Percentiles rank a stretch among this genome's conserved stretches.
Evolutionary conservation across 805 yeast genomes (phyloP).

Genomic region (Hanseniaspora valbyensis): DNA sequence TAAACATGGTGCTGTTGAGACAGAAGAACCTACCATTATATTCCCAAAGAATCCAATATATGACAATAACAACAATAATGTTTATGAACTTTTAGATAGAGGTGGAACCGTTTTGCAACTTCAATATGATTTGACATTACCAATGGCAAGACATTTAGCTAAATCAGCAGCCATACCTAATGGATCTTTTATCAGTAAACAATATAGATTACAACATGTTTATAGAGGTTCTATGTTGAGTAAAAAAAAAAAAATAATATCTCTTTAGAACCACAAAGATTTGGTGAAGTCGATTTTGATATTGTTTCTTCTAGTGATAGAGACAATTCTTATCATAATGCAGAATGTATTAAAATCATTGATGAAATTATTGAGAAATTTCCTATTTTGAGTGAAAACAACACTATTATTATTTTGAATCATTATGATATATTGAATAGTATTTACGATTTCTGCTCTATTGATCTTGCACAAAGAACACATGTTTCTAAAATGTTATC

Average conservation of each 20-base stretch:
- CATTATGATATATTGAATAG: constrained; percentile 72
- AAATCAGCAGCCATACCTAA: constrained; percentile 34
- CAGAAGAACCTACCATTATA: constrained; percentile 50
- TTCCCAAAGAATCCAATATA: constrained; percentile 74
- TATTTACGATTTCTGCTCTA: constrained; percentile 69
- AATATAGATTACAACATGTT: constrained; percentile 69
- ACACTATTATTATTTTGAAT: constrained; percentile 53
- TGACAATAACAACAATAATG: constrained; percentile 39
- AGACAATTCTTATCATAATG: constrained; percentile 56
- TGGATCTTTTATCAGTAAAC: constrained; percentile 33
- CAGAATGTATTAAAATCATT: constrained; percentile 74
- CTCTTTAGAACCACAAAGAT: constrained; percentile 65
- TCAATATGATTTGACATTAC: constrained; percentile 81
- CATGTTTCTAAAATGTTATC: constrained; percentile 64
- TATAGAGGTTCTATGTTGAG: constrained; percentile 47
- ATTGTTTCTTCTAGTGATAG: constrained; percentile 45
- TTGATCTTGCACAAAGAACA: constrained; percentile 60
- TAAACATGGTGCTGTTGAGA: constrained; percentile 80
- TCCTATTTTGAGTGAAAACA: constrained; percentile 53
- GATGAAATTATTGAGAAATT: constrained; percentile 58
- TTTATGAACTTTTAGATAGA: constrained; percentile 71
- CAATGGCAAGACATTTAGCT: constrained; percentile 77
- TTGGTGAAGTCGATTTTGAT: constrained; percentile 80
- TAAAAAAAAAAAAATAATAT: constrained; percentile 32
- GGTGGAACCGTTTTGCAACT: constrained; percentile 81